Evolutionary conservation across 2,329 filamentous ascomycete genomes (phyloP).

Genomic region (Colletotrichum zoysiae): DNA sequence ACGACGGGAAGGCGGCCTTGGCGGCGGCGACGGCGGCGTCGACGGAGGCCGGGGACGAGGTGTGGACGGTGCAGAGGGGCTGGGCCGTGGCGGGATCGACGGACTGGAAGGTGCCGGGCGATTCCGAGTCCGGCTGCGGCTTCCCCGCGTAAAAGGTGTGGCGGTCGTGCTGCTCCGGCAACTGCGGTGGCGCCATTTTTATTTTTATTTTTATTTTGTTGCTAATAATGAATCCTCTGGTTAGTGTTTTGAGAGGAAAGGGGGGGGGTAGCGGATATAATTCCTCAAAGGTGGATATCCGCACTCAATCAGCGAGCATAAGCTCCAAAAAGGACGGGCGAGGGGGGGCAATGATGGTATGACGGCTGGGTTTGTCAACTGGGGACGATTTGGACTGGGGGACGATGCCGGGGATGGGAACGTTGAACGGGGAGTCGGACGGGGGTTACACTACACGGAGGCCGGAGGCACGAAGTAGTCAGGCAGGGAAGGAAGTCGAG

Average conservation of each 20-base stretch:
- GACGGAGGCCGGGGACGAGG: conserved; percentile 75
- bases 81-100: conserved; percentile 80
- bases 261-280: background rate
- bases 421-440: conserved; percentile 23
- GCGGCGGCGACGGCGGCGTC: conserved; percentile 80
- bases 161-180: conserved; percentile 37
- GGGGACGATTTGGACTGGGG: background rate
- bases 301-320: background rate
- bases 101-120: conserved; percentile 74
- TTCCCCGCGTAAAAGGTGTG: conserved; percentile 83
- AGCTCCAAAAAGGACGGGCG: background rate
- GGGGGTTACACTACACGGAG: conserved; percentile 21
- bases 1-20: conserved; percentile 77
- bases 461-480: conserved; percentile 10
- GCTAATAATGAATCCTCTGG: background rate
- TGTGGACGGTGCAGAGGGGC: conserved; percentile 78
- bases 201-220: background rate
- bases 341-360: conserved; percentile 2
- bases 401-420: conserved; percentile 15
- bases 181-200: conserved; percentile 35
- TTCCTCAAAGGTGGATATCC: background rate
- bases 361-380: background rate
- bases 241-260: background rate
- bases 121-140: conserved; percentile 70
- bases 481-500: background rate